Base-by-base conservation (phyloP, 768 basidiomycete genomes). In the Rhodocollybia butyracea region DNA sequence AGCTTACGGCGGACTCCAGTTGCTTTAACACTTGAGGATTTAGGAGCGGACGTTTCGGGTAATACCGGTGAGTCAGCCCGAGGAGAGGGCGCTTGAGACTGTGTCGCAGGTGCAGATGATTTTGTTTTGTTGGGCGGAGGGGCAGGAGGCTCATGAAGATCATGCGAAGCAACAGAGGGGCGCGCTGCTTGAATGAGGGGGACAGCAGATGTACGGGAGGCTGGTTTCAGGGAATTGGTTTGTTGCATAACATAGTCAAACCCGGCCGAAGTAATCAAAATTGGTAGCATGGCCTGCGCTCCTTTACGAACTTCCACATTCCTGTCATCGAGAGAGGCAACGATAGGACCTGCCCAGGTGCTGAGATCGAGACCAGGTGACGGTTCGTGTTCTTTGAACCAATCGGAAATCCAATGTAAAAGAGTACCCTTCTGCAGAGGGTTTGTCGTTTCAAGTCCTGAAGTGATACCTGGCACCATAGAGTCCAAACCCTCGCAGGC, bases 251-350 rank as follows among this genome's bases (percentile, higher is more conserved):
- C 86, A 63, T 84, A 84, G 60, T 94, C 90, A 64, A 83, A 93
- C 5, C 97, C 94, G 30, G 84, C 85, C 45, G 70, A 83, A 3
- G 78, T 71, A 46, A 98, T 86, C 54, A 99, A 69, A 41, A 75
- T 71, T 0, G 94, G 92, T 13, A 99, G 70, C 27, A 98, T 67
- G 1, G 85, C 85, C 60, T 91, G 89, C 5, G 94, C 93, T 13
- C 85, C 86, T 70, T 98, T 98, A 55, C 97, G 84, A 21, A 98
- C 91, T 66, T 99, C 97, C 11, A 80, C 80, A 63, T 75, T 96
- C 29, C 94, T 84, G 68, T 99, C 97, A 65, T 99, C 97, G 31
- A 99, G 79, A 58, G 84, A 94, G 2, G 79, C 68, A 17, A 99
- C 80, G 26, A 91, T 69, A 1, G 83, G 76, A 7, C 78, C 65